These are phyloP conservation scores for Rhododendron griersonianum DNA, from an alignment of 148 eudicot species.

Conservation along the genomic window DNA sequence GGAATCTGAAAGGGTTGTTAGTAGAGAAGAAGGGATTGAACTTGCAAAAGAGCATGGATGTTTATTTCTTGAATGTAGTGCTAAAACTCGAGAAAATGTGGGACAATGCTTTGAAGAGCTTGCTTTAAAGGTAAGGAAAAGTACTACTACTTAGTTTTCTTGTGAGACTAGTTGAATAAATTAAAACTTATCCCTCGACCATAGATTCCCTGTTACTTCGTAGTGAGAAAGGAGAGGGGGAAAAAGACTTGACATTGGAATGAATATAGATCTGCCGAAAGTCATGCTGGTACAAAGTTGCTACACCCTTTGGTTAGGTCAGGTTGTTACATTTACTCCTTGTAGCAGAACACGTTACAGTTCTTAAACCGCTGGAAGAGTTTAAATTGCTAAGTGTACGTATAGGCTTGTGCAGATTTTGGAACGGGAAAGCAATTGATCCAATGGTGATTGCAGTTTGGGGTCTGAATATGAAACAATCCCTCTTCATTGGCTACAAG, in stretches of 20 bases:
- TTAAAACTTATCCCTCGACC: not conserved
- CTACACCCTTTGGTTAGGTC: not conserved
- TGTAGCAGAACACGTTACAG: not conserved
- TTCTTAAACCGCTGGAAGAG: not conserved
- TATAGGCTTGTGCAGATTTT: not conserved
- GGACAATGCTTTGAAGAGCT: slow-evolving; percentile 88
- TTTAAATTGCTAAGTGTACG: too few species aligned
- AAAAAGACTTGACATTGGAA: not conserved
- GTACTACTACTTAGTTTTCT: not conserved
- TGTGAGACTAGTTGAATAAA: not conserved
- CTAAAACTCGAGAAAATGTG: slow-evolving; percentile 88
- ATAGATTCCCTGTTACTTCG: not conserved
- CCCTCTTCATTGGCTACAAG: not conserved
- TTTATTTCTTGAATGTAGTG: slow-evolving; percentile 87
- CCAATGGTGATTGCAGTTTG: not conserved
- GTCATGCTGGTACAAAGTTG: not conserved
- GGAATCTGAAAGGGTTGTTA: slow-evolving; percentile 90
- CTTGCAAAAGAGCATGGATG: slow-evolving; percentile 83
- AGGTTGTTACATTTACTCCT: not conserved
- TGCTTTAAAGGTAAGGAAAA: slow-evolving; percentile 63
- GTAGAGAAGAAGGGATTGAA: slow-evolving; percentile 82
- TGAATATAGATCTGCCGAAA: not conserved
- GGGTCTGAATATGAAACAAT: not conserved
- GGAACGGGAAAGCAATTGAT: not conserved
- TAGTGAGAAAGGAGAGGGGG: not conserved